Percentiles rank a stretch among this genome's conserved stretches.
Conservation (phyloP, 164 flowering plant species). For the Aristolochia californica region DNA sequence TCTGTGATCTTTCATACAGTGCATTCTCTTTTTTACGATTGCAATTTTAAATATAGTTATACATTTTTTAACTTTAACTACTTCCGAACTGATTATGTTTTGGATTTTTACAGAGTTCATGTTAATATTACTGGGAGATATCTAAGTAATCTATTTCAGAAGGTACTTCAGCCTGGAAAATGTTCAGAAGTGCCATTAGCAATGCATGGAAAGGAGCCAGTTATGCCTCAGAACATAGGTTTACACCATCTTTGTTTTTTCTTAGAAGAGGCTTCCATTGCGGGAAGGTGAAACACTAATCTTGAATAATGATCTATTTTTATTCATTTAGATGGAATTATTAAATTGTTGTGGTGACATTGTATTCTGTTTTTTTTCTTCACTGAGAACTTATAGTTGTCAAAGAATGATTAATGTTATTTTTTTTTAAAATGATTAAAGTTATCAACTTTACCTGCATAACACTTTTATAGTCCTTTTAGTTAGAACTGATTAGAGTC, state of each 20-base stretch:
- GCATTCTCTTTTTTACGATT: no score
- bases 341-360: background rate
- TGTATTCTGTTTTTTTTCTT: background rate
- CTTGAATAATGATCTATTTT: background rate
- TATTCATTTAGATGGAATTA: background rate
- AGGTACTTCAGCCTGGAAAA: background rate
- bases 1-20: no score
- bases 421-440: background rate
- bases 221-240: background rate
- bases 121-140: no score
- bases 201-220: background rate
- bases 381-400: background rate
- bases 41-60: no score
- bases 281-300: constrained; percentile 1
- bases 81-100: no score
- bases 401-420: background rate
- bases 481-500: background rate
- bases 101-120: no score
- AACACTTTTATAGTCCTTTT: background rate
- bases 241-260: background rate
- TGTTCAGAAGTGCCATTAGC: constrained; percentile 1
- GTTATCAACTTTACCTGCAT: background rate
- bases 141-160: no score
- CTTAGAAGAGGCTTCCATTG: constrained; percentile 4
- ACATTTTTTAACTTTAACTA: no score